Base-by-base conservation (phyloP, 2,329 filamentous ascomycete genomes). In the Monosporascus sp. region DNA sequence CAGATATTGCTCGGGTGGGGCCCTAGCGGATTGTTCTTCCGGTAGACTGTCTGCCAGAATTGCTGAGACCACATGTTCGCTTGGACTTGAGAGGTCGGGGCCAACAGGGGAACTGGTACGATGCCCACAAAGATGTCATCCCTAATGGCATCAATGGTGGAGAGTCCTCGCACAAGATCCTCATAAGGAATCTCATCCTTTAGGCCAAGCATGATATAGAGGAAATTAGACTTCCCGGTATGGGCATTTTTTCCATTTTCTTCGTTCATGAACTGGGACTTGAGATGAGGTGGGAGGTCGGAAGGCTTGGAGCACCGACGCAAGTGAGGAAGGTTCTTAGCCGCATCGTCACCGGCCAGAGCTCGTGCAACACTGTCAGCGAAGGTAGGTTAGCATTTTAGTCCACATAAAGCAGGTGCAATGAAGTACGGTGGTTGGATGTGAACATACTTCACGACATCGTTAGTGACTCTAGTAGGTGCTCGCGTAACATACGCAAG, bases 41-140 rank as follows among this genome's bases (percentile, higher is more conserved):
- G 87, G 72, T 94, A 95, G 48, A 92, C 83, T 1, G 86, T 88
- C 14, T 90, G 90, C 90, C 90, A 95, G 68, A 90, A 93, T 60
- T 85, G 79, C 37, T 81, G 75, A 25, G 84, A 87, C 89, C 89
- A 94, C 66, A 82, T 75, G 25, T 81, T 81, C 8, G 90, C 88
- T 68, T 93, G 88, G 39, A 86, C 77, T 60, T 86, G 81, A 3
- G 88, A 92, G 5, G 86, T 90, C 2, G 90, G 90, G 24, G 89
- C 80, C 45, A 90, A 74, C 25, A 87, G 74, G 6, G 90, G 90
- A 14, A 94, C 85, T 0, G 83, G 80, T 51, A 90, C 81, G 51
- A 77, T 78, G 50, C 79, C 76, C 49, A 91, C 72, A 62, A 82
- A 82, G 46, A 82, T 68, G 47, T 77, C 73, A 48, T 75, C 72